Evolutionary conservation across 1,284 basidiomycete genomes (phyloP).

Genomic region (Sporisorium sorghi): DNA sequence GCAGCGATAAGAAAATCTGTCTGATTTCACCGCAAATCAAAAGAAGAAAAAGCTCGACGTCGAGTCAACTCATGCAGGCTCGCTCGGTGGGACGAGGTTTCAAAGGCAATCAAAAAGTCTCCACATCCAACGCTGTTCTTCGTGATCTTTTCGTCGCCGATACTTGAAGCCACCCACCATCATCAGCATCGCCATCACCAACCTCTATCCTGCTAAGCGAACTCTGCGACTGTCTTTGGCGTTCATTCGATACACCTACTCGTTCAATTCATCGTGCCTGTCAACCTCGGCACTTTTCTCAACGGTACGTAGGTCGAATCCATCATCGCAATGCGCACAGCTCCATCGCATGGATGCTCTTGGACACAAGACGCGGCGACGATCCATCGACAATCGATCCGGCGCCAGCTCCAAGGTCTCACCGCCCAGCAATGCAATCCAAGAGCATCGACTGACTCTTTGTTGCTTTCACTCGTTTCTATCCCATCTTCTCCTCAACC

Average conservation of each 20-base stretch:
- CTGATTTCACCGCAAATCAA: slow-evolving; percentile 6
- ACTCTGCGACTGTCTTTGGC: neutral
- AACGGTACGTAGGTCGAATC: slow-evolving; percentile 16
- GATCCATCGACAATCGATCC: too few species aligned
- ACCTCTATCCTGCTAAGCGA: neutral
- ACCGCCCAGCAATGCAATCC: neutral
- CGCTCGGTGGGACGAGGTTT: neutral
- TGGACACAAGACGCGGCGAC: neutral
- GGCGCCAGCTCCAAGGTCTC: neutral
- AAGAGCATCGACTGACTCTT: neutral
- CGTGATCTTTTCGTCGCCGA: neutral
- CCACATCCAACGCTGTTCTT: slow-evolving; percentile 5
- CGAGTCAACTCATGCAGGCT: slow-evolving; percentile 9
- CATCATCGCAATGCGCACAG: neutral
- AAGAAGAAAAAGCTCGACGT: neutral
- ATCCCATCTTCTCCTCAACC: neutral
- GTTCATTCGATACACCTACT: too few species aligned
- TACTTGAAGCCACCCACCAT: neutral
- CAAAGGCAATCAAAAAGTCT: slow-evolving; percentile 5
- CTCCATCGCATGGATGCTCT: neutral
- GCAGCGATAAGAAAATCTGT: slow-evolving; percentile 11
- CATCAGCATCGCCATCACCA: slow-evolving; percentile 6
- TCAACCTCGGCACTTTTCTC: slow-evolving; percentile 4
- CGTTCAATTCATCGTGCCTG: neutral
- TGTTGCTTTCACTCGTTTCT: neutral